These are phyloP conservation scores for Verticillium zaregamsianum DNA, from an alignment of 2,329 filamentous ascomycete species.

Conservation along the genomic window DNA sequence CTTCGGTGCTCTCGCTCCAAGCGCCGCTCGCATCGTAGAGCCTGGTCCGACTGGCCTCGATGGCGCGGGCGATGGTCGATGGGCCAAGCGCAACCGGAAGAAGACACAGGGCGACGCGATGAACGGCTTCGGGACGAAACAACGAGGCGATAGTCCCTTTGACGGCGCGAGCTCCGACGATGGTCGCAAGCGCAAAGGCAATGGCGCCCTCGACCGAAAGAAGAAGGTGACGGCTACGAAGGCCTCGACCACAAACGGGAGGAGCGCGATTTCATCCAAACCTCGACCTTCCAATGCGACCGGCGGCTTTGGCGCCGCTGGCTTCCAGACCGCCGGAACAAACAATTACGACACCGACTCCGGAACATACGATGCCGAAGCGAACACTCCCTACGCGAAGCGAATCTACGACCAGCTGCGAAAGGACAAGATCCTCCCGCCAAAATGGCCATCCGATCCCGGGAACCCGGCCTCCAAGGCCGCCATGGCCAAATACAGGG, in stretches of 20 bases:
- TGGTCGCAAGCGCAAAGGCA: slow-evolving; percentile 10
- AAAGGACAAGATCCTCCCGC: slow-evolving; percentile 50
- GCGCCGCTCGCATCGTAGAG: neutral
- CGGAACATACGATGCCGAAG: slow-evolving; percentile 12
- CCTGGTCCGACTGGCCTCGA: slow-evolving; percentile 23
- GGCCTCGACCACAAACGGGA: slow-evolving; percentile 2
- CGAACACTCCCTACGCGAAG: slow-evolving; percentile 38
- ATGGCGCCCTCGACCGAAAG: slow-evolving; percentile 15
- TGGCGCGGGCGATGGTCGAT: slow-evolving; percentile 22
- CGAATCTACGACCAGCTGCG: slow-evolving; percentile 49
- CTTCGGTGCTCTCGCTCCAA: neutral
- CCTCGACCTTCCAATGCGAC: slow-evolving; percentile 3
- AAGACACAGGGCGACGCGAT: slow-evolving; percentile 17
- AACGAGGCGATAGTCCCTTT: slow-evolving; percentile 19
- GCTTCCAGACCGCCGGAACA: neutral
- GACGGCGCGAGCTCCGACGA: slow-evolving; percentile 16
- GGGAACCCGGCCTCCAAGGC: slow-evolving; percentile 47
- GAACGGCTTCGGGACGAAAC: slow-evolving; percentile 20
- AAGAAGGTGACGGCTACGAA: slow-evolving; percentile 16
- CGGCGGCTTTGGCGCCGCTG: slow-evolving; percentile 4
- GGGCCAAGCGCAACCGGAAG: slow-evolving; percentile 19
- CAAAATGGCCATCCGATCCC: slow-evolving; percentile 51
- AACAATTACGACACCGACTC: slow-evolving; percentile 15
- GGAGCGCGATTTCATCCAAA: neutral
- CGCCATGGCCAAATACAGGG: slow-evolving; percentile 50